Evolutionary conservation across 2,329 filamentous ascomycete species (phyloP).

Genomic region (Alternaria hordeiaustralica): DNA sequence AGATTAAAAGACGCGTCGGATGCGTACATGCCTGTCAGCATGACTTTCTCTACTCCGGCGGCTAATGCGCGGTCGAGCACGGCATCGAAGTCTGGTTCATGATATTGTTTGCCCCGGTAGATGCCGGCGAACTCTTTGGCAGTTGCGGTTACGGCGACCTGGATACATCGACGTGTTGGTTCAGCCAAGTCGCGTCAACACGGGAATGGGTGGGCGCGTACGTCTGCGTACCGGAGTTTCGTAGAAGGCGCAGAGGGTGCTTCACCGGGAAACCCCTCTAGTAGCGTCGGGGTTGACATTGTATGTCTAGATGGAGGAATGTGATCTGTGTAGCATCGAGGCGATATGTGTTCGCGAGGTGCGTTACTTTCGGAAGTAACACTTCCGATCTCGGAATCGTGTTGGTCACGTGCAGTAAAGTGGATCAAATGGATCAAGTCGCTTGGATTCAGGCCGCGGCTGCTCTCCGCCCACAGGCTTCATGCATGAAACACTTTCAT

Average conservation of each 20-base stretch:
- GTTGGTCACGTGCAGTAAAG: no score
- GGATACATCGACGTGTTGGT: background rate
- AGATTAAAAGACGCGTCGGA: slow-evolving; percentile 48
- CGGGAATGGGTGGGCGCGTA: background rate
- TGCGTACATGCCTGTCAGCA: slow-evolving; percentile 49
- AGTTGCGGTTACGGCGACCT: slow-evolving; percentile 45
- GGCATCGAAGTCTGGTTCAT: slow-evolving; percentile 3
- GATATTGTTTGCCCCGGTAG: slow-evolving; percentile 49
- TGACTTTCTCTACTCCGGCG: slow-evolving; percentile 53
- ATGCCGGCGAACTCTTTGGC: slow-evolving; percentile 57
- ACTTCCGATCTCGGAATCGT: background rate
- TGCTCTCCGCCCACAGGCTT: no score
- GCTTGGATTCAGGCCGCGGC: no score
- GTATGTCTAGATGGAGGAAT: background rate
- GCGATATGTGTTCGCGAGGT: background rate
- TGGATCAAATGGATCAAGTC: no score
- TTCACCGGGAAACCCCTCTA: background rate
- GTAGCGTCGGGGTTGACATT: background rate
- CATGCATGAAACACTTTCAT: no score
- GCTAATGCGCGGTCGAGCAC: slow-evolving; percentile 17
- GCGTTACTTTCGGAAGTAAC: background rate
- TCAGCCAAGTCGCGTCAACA: background rate
- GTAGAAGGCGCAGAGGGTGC: background rate
- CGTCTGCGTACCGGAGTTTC: slow-evolving; percentile 3
- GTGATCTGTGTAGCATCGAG: background rate